phyloP scores from a whole-genome alignment of 768 basidiomycete genomes.

The Boletus subcaerulescens region DNA sequence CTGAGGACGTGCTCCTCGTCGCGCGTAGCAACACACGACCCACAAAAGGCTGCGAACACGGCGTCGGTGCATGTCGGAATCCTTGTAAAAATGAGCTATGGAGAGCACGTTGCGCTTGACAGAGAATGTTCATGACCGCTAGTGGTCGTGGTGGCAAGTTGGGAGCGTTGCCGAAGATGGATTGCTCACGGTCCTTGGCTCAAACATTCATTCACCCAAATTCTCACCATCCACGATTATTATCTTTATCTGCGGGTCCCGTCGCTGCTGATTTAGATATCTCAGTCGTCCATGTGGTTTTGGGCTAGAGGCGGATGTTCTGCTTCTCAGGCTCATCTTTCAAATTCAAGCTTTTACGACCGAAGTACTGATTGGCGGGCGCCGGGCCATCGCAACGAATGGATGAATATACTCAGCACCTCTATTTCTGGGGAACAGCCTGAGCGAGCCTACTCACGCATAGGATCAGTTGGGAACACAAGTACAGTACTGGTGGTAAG shows the following conservation, averaged over 20 bases:
- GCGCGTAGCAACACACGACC: background rate
- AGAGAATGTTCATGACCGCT: constrained; percentile 19
- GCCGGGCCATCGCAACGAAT: no score
- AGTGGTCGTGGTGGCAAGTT: background rate
- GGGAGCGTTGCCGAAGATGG: constrained; percentile 13
- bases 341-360: background rate
- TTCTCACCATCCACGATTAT: constrained; percentile 9
- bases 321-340: no score
- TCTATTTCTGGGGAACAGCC: no score
- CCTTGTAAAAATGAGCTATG: constrained; percentile 21
- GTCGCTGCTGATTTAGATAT: background rate
- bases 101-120: constrained; percentile 19
- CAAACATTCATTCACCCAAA: background rate
- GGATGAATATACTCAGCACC: no score
- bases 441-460: no score
- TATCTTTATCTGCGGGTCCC: constrained; percentile 3
- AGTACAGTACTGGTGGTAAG: no score
- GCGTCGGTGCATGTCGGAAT: background rate
- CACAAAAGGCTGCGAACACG: constrained; percentile 2
- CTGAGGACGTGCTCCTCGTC: constrained; percentile 14
- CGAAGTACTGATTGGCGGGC: no score
- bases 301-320: no score
- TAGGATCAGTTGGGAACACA: no score
- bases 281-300: no score
- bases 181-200: background rate